Conservation (phyloP, 495 filamentous ascomycete genomes). For the Aspergillus saccharolyticus region DNA sequence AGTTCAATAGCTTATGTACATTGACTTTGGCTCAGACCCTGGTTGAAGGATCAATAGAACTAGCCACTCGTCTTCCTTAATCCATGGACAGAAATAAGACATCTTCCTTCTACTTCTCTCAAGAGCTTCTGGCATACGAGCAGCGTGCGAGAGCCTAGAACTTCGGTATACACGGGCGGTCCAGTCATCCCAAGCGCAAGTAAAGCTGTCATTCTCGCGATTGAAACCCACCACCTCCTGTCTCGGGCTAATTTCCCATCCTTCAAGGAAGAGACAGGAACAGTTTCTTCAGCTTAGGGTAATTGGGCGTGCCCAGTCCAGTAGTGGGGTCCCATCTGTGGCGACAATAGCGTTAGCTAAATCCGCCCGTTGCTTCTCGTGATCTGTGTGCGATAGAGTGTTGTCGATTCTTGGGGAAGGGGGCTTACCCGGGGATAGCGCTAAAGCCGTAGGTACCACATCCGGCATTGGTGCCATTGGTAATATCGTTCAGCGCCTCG, state of each 20-base stretch:
- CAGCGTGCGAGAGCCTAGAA: too few species aligned
- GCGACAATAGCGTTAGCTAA: neutral
- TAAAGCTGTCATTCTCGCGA: too few species aligned
- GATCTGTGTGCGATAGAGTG: neutral
- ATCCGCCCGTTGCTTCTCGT: neutral
- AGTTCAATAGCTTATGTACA: too few species aligned
- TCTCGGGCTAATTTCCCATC: too few species aligned
- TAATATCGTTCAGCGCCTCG: slow-evolving; percentile 58
- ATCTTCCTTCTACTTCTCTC: neutral
- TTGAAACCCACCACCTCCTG: too few species aligned
- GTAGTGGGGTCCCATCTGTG: slow-evolving; percentile 58
- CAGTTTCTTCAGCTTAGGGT: slow-evolving; percentile 42
- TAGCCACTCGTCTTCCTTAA: neutral
- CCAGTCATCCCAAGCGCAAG: too few species aligned
- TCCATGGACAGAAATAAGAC: neutral
- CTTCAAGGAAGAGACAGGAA: slow-evolving; percentile 30
- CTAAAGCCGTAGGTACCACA: slow-evolving; percentile 55
- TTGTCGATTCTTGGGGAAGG: too few species aligned
- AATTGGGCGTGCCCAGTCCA: slow-evolving; percentile 55
- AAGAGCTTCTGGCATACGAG: neutral
- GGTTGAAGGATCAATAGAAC: too few species aligned
- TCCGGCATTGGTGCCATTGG: slow-evolving; percentile 51
- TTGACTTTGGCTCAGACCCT: too few species aligned
- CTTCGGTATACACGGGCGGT: too few species aligned
- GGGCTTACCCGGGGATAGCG: slow-evolving; percentile 35